These are phyloP conservation scores for Neophaeococcomyces mojaviensis DNA, from an alignment of 2,329 filamentous ascomycete genomes.

Conservation along the genomic window DNA sequence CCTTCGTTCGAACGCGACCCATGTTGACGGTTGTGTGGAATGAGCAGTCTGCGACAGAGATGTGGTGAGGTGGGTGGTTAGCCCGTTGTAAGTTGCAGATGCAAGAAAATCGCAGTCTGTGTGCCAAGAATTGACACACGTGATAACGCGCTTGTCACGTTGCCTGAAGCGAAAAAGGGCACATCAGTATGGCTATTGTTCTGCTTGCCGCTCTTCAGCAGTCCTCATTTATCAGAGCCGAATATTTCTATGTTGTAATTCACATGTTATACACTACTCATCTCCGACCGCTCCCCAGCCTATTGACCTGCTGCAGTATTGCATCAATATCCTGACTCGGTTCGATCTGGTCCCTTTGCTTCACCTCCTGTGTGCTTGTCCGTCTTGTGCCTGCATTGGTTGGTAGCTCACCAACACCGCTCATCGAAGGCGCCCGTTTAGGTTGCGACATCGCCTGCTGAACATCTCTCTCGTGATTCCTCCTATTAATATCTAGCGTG, in stretches of 20 bases:
- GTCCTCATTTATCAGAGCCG: too few relatives aligned
- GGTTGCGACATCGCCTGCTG: too few relatives aligned
- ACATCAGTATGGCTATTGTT: too few relatives aligned
- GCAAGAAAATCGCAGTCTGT: background rate
- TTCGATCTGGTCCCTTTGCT: background rate
- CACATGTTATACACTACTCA: background rate
- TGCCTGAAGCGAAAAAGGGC: too few relatives aligned
- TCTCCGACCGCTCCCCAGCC: background rate
- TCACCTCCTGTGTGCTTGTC: background rate
- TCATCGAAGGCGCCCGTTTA: too few relatives aligned
- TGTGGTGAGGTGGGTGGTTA: background rate
- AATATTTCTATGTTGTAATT: background rate
- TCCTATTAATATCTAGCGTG: background rate
- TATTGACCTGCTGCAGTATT: background rate
- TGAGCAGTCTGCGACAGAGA: background rate
- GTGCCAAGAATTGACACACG: conserved; percentile 1
- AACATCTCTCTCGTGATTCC: too few relatives aligned
- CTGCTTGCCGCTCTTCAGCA: too few relatives aligned
- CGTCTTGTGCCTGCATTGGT: background rate
- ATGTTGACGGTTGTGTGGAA: conserved; percentile 33
- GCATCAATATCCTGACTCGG: background rate
- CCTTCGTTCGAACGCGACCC: conserved; percentile 44
- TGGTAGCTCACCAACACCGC: background rate
- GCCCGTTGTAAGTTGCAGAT: background rate
- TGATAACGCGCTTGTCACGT: background rate